A percentile compares a stretch with the other conserved stretches of the same genome.
These are phyloP conservation scores for Lenwebbia sp. DNA, from an alignment of 345 rosid species.

Conservation along the genomic window DNA sequence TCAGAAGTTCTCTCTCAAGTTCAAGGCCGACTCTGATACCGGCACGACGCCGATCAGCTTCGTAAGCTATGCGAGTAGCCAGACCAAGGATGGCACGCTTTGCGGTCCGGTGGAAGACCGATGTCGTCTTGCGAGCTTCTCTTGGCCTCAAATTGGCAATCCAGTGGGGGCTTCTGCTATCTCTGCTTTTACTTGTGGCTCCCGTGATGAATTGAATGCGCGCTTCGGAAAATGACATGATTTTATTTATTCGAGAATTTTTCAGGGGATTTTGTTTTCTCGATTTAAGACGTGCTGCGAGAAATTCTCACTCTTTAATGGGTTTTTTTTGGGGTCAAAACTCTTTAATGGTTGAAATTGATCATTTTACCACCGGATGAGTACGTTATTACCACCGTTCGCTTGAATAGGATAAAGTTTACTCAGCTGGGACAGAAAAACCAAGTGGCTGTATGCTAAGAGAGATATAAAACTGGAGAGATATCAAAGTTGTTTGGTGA, in stretches of 20 bases:
- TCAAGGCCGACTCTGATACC: constrained; percentile 21
- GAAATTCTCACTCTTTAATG: neutral
- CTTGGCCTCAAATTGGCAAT: constrained; percentile 12
- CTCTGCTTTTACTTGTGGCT: neutral
- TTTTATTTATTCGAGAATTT: neutral
- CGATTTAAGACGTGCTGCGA: neutral
- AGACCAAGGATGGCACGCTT: constrained; percentile 33
- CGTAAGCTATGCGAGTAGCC: constrained; percentile 23
- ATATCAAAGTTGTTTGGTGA: neutral
- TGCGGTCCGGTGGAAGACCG: constrained; percentile 56
- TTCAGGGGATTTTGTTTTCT: neutral
- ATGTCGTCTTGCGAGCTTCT: constrained; percentile 30
- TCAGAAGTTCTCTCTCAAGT: constrained; percentile 20
- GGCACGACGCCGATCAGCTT: constrained; percentile 32
- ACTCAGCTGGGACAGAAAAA: neutral
- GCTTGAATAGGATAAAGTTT: neutral
- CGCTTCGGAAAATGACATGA: neutral
- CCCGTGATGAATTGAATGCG: neutral
- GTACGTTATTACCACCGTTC: neutral
- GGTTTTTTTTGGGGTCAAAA: too few relatives aligned
- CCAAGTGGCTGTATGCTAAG: neutral
- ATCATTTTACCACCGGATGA: neutral
- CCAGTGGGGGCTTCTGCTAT: constrained; percentile 13
- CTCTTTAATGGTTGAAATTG: neutral
- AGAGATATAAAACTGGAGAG: neutral